Percentiles rank a stretch among this genome's conserved stretches.
phyloP scores from a whole-genome alignment of 169 alveolate genomes.

The Plasmodium relictum region DNA sequence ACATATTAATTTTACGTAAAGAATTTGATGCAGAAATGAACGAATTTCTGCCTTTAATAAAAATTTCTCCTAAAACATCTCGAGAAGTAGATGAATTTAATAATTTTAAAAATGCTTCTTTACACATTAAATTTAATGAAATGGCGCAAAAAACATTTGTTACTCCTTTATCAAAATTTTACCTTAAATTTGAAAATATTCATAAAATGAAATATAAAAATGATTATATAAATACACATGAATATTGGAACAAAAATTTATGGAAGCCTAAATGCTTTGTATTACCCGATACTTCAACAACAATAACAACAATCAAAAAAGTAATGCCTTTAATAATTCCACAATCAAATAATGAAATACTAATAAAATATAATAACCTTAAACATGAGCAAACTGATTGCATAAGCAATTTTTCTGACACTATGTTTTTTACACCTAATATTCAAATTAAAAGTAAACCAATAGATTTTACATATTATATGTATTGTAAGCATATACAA shows the following conservation, averaged over 20 bases:
- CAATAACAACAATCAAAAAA: slow-evolving; percentile 5
- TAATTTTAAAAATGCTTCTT: not conserved
- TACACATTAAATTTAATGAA: slow-evolving; percentile 53
- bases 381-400: not conserved
- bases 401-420: slow-evolving; percentile 8
- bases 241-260: slow-evolving; percentile 35
- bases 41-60: slow-evolving; percentile 47
- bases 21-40: slow-evolving; percentile 32
- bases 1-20: slow-evolving; percentile 18
- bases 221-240: slow-evolving; percentile 15
- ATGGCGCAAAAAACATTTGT: slow-evolving; percentile 30
- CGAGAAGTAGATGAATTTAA: not conserved
- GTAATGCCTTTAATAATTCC: slow-evolving; percentile 61
- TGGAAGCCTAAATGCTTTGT: slow-evolving; percentile 63
- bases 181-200: slow-evolving; percentile 60
- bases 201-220: slow-evolving; percentile 67
- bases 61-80: slow-evolving; percentile 9
- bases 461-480: slow-evolving; percentile 23
- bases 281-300: slow-evolving; percentile 21
- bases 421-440: slow-evolving; percentile 51
- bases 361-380: slow-evolving; percentile 31
- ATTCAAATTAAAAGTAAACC: slow-evolving; percentile 45
- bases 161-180: slow-evolving; percentile 35
- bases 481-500: slow-evolving; percentile 23
- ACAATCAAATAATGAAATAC: slow-evolving; percentile 27